Evolutionary conservation across 495 filamentous ascomycete species (phyloP), one percentile per base, ranked within the genome.

Genomic region (Polyplosphaeria fusca): DNA sequence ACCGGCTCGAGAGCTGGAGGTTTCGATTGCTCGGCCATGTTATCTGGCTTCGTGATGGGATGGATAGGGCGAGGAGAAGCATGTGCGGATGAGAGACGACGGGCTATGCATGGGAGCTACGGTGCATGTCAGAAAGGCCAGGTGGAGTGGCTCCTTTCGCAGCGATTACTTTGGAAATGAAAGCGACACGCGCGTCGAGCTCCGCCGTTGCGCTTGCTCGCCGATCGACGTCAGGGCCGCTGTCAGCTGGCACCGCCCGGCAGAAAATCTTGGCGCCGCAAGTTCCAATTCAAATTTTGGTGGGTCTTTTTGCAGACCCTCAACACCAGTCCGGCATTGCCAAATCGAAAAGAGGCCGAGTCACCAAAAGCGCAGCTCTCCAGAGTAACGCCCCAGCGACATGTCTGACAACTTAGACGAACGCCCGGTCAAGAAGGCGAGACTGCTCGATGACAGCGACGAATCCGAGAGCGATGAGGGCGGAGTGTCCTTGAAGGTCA

Each of bases 401-500:
- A n/a, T n/a, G n/a, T n/a, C n/a, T n/a, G n/a, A n/a, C n/a, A 45
- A 24, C 24, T 5, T 30, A 11, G 52, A 24, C 12, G 46, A 61
- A 38, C 54, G 57, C 1, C 67, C 65, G 1, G 59, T 58, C 22
- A 71, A 71, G 42, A 60, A 66, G 24, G 61, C 49, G 20, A 70
- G 66, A 38, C 30, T 70, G 28, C 60, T 72, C 23, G 63, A 60
- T 46, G 64, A 67, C 27, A 64, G 58, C 47, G 63, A 64, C 22
- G 68, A 67, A 5, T 30, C 24, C 43, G 78, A 80, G 23, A 77
- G 76, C 37, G 73, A 76, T 47, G 68, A 55, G 54, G 28, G 60
- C 26, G 75, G 71, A 2, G 54, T 67, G 30, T 73, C 67, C 24
- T 81, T 96, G 71, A 91, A 86, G 65, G 83, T 98, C 74, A 98